A percentile compares a stretch with the other conserved stretches of the same genome.
Evolutionary conservation across 805 yeast species (phyloP).

Genomic region (Metschnikowia cerradonensis): DNA sequence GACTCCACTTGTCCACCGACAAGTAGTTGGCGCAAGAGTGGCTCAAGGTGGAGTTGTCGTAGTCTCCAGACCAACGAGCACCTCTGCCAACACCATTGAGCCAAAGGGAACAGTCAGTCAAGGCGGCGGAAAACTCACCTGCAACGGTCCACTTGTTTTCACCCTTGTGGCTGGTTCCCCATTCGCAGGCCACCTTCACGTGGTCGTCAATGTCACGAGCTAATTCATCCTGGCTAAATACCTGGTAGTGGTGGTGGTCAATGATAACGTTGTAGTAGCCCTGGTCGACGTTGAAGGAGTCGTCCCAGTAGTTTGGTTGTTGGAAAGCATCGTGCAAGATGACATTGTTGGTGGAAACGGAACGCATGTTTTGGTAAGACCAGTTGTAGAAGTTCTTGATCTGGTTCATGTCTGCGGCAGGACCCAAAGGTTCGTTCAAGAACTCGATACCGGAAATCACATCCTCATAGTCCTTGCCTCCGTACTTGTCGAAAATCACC

Average conservation of each 20-base stretch:
- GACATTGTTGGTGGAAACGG: conserved; percentile 46
- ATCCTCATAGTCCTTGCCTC: conserved; percentile 55
- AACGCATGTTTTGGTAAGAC: conserved; percentile 66
- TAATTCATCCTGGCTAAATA: conserved; percentile 64
- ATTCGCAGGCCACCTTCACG: conserved; percentile 28
- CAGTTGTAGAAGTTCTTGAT: conserved; percentile 56
- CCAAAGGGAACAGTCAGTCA: conserved; percentile 89
- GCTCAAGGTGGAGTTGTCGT: conserved; percentile 36
- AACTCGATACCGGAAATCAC: conserved; percentile 81
- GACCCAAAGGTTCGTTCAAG: conserved; percentile 86
- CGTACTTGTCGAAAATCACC: conserved; percentile 59
- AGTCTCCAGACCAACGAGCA: conserved; percentile 71
- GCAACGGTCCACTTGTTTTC: conserved; percentile 19
- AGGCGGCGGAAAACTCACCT: conserved; percentile 47
- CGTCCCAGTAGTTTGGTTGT: conserved; percentile 54
- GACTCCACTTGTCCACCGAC: conserved; percentile 49
- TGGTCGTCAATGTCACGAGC: conserved; percentile 58
- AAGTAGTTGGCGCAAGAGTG: conserved; percentile 56
- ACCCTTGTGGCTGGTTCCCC: conserved; percentile 15
- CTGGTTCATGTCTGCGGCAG: conserved; percentile 53
- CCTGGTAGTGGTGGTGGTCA: conserved; percentile 92
- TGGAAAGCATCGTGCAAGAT: conserved; percentile 83
- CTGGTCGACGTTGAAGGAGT: conserved; percentile 35
- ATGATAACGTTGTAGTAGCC: conserved; percentile 63
- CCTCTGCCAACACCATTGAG: conserved; percentile 83